Base-by-base conservation (phyloP, 164 flowering plant species). In the Vitis rupestris region DNA sequence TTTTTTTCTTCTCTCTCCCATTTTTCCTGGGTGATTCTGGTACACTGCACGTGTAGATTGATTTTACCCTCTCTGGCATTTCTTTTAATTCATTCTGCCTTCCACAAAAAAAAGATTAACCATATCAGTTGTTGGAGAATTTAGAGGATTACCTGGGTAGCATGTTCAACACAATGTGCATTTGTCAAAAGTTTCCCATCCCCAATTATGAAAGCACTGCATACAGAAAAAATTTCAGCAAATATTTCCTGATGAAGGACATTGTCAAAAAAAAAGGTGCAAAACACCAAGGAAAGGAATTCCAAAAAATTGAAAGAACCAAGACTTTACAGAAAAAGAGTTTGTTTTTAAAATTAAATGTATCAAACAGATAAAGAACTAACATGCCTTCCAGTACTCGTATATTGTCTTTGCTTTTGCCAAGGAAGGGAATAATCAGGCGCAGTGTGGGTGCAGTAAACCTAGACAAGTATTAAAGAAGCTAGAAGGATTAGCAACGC, bases 351-450 rank as follows among this genome's bases (percentile, higher is more conserved):
- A 6, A 37, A 37, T 37, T 37, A 37, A 37, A 37, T 37, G 7
- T 37, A 37, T 37, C 44, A 31, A 67, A 65, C 13, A 72, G 71
- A 31, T 31, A 31, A 72, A 61, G 72, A 70, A 60, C 63, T 65
- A 49, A 69, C 84, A 72, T 87, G 78, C 99, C 98, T 95, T 73
- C 98, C 99, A 29, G 99, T 93, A 81, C 98, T 93, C 64, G 97
- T 90, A 76, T 60, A 91, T 66, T 96, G 98, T 72, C 98, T 86
- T 84, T 90, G 98, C 69, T 91, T 93, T 80, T 96, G 99, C 99
- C 99, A 96, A 30, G 99, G 99, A 51, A 96, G 97, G 64, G 97
- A 90, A 77, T 91, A 96, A 79, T 96, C 95, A 15, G 99, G 99
- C 50, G 88, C 97, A 59, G 97, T 93, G 65, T 96, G 98, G 8